Base-by-base conservation (phyloP, 2,329 filamentous ascomycete genomes). In the Fusarium sp. region DNA sequence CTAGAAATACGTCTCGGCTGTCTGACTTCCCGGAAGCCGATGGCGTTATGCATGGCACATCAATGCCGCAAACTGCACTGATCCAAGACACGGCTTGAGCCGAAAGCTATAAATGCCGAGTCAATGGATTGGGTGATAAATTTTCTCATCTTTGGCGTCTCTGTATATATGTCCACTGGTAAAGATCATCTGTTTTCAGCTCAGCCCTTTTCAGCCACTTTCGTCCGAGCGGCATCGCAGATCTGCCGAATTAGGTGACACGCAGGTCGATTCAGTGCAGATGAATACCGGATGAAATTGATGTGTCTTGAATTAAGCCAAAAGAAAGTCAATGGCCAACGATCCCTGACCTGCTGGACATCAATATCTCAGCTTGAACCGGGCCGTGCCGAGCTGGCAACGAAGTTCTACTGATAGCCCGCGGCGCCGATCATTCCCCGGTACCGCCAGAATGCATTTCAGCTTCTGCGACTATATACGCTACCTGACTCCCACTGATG, bases 11-110 rank as follows among this genome's bases (percentile, higher is more conserved):
- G 32, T 25, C 49, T 53, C 32, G 49, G 49, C 32, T 37, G 4
- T 37, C 9, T 12, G 4, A 11, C 4, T 2, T 53, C 2, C 49
- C 49, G 32, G n/a, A 2, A 1, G 2, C 9, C 3, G 3, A 9
- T 25, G 49, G 49, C 49, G 30, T 1, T 4, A 7, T 4, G 18
- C 9, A 1, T 5, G 11, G 32, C 49, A 13, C 3, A 8, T 52
- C 9, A 35, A 19, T 52, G 21, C 19, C 11, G 4, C 11, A 52
- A 9, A 15, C 16, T 2, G 5, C 8, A 2, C 2, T 13, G 16
- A 23, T 15, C 18, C 18, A 37, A 21, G 49, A 53, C 32, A 53
- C 9, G 32, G n/a, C 32, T 25, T 21, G 4, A 10, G 19, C 13
- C 21, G 16, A 10, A 33, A 33, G 13, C 21, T n/a, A 25, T 15